Evolutionary conservation across 495 filamentous ascomycete genomes (phyloP).

Genomic region (Penicillium silybi): DNA sequence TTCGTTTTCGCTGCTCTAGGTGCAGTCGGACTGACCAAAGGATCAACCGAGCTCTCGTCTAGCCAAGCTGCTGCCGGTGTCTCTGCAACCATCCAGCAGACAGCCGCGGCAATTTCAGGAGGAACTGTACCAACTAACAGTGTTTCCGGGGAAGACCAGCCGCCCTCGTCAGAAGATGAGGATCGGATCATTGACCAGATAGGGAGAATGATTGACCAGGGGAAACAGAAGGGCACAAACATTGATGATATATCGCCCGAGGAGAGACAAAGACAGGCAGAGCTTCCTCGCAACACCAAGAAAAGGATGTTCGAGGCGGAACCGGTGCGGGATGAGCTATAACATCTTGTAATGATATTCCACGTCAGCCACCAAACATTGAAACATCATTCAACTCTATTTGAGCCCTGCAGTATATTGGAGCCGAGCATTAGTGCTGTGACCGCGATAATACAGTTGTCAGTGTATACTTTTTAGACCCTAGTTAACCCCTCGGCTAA

Average conservation of each 20-base stretch:
- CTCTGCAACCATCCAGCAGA: slow-evolving; percentile 12
- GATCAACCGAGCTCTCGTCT: slow-evolving; percentile 23
- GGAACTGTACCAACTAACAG: slow-evolving; percentile 11
- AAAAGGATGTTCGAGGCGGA: slow-evolving; percentile 79
- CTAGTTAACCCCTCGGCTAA: slow-evolving; percentile 6
- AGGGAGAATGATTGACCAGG: slow-evolving; percentile 49
- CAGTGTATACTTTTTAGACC: no score
- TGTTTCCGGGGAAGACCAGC: slow-evolving; percentile 24
- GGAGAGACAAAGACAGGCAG: slow-evolving; percentile 43
- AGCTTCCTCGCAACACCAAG: slow-evolving; percentile 62
- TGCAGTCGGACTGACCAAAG: slow-evolving; percentile 33
- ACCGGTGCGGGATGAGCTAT: slow-evolving; percentile 52
- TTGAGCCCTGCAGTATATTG: no score
- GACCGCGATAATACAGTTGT: not conserved
- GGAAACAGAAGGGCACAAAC: slow-evolving; percentile 30
- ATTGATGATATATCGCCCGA: slow-evolving; percentile 34
- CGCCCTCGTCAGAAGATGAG: slow-evolving; percentile 22
- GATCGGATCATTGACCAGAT: slow-evolving; percentile 51
- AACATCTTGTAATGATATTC: slow-evolving; percentile 14
- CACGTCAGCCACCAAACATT: slow-evolving; percentile 3
- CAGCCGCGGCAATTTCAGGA: slow-evolving; percentile 14
- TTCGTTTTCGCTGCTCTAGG: slow-evolving; percentile 43
- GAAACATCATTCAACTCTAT: not conserved
- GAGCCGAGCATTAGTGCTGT: no score
- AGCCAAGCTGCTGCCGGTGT: slow-evolving; percentile 8